A percentile compares a stretch with the other conserved stretches of the same genome.
Evolutionary conservation across 495 filamentous ascomycete species (phyloP).

Genomic region (Thozetella sp.): DNA sequence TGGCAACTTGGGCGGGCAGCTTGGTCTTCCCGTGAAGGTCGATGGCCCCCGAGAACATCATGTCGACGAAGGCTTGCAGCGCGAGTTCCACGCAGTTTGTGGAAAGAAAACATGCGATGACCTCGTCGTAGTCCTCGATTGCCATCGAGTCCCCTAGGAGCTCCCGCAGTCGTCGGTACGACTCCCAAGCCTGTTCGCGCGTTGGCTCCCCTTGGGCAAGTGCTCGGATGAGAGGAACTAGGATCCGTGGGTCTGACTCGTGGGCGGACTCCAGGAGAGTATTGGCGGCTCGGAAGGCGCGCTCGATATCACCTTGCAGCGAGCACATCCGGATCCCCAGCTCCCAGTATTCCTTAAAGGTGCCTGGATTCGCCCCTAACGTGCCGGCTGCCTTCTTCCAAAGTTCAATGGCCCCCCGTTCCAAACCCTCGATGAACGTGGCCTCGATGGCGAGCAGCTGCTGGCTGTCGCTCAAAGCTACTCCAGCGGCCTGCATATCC

Average conservation of each 20-base stretch:
- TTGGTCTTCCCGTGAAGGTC: conserved; percentile 39
- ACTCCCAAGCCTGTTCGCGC: conserved; percentile 61
- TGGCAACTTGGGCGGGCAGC: conserved; percentile 65
- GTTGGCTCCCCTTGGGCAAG: conserved; percentile 30
- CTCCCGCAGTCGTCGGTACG: conserved; percentile 64
- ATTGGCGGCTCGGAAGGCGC: conserved; percentile 64
- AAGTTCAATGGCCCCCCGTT: conserved; percentile 59
- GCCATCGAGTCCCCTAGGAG: conserved; percentile 63
- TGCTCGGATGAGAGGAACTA: conserved; percentile 67
- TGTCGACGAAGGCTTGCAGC: conserved; percentile 77
- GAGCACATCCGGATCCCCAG: conserved; percentile 71
- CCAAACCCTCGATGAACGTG: conserved; percentile 60
- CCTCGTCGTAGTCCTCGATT: conserved; percentile 73
- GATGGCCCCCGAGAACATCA: conserved; percentile 70
- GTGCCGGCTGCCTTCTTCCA: conserved; percentile 62
- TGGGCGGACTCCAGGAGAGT: conserved; percentile 55
- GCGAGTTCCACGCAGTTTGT: conserved; percentile 62
- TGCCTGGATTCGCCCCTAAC: conserved; percentile 53
- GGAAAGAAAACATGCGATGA: conserved; percentile 64
- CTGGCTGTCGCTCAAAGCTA: conserved; percentile 54
- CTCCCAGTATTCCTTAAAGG: conserved; percentile 61
- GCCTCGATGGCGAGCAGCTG: conserved; percentile 67
- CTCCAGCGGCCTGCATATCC: conserved; percentile 61
- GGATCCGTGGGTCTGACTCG: conserved; percentile 53
- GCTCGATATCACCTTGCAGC: conserved; percentile 57